Evolutionary conservation across 768 basidiomycete species (phyloP), one percentile per base, ranked within the genome.

Genomic region (Phanerochaete carnosa): DNA sequence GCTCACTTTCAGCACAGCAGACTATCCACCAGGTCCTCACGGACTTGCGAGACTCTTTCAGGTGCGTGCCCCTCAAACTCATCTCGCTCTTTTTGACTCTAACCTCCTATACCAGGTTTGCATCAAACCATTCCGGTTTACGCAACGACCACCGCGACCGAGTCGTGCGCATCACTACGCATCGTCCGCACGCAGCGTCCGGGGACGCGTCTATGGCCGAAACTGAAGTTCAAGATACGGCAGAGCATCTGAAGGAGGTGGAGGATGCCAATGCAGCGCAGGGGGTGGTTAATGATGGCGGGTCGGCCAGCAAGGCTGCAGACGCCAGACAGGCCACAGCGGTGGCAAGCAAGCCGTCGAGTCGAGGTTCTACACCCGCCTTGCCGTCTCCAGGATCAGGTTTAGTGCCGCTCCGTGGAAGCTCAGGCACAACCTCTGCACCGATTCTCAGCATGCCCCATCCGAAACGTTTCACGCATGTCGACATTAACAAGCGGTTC

Each of bases 401-500:
- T 43, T 55, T 61, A 58, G 58, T 60, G 60, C 51, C 61, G 45
- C 52, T 53, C 25, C 67, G 54, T 54, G 43, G 62, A 45, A 55
- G 65, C 15, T 43, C 64, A 26, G 62, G 56, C 13, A 50, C 62
- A 2, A 29, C 61, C 9, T 37, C 58, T 53, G 58, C 59, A 1
- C 58, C 66, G 2, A 64, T 65, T 25, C 54, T 70, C 23, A 69
- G 68, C 59, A 66, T 67, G 55, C 81, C 83, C 1, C 88, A 85
- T 63, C 83, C 84, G 30, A 98, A 98, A 80, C 87, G 89, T 69
- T 95, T 95, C 74, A 92, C 80, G 70, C 85, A 93, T 29, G 85
- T 94, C 63, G 94, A 94, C 71, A 93, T 98, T 74, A 96, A 93
- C 79, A 96, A 95, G 85, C 94, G 92, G 75, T 98, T 98, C 74